Evolutionary conservation across 139 green algal genomes (phyloP).

Genomic region (Ettlia oleoabundans): DNA sequence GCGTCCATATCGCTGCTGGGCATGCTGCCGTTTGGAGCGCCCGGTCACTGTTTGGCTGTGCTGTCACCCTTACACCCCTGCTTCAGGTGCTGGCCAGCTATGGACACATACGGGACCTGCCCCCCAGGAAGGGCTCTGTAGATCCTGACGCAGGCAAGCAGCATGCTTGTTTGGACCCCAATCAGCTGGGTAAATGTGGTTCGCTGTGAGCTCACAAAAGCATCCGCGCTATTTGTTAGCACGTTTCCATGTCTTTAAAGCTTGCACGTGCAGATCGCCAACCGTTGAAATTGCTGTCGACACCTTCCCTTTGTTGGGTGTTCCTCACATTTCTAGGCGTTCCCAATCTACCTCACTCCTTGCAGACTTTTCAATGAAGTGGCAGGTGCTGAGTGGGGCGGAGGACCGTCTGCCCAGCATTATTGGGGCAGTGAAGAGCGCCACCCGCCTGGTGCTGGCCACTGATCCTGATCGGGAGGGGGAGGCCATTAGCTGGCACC

Average conservation of each 20-base stretch:
- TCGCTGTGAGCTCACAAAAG: no score
- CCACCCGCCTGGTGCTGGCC: conserved; percentile 79
- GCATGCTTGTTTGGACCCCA: no score
- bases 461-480: conserved; percentile 96
- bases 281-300: no score
- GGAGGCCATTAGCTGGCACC: conserved; percentile 97
- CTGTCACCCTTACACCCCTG: background rate
- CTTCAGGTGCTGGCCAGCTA: conserved; percentile 87
- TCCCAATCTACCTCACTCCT: no score
- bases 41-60: background rate
- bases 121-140: conserved; percentile 67
- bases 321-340: no score
- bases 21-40: background rate
- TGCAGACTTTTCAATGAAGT: conserved; percentile 66
- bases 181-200: no score
- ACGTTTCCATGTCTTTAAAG: no score
- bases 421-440: conserved; percentile 13
- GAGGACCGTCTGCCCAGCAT: conserved; percentile 50
- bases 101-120: conserved; percentile 92
- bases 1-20: background rate
- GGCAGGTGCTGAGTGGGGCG: conserved; percentile 46
- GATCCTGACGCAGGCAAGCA: conserved; percentile 54
- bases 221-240: no score
- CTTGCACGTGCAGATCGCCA: no score
- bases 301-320: no score